Evolutionary conservation across 345 rosid species (phyloP).

Genomic region (Populus deltoides): DNA sequence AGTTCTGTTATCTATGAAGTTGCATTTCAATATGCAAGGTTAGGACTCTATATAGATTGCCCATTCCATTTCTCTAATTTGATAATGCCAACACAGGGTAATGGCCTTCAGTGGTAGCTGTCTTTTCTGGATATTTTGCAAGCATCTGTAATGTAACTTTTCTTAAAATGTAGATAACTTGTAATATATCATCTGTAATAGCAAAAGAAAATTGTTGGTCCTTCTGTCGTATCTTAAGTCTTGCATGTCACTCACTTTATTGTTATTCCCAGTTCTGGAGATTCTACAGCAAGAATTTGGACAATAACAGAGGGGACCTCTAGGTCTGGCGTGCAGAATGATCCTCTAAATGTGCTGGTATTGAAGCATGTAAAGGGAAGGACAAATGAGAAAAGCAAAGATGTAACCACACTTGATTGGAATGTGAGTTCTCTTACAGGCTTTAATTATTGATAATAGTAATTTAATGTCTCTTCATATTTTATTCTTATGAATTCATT

Average conservation of each 20-base stretch:
- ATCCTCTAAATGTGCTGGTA: conserved; percentile 57
- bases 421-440: conserved; percentile 60
- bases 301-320: conserved; percentile 60
- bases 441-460: neutral
- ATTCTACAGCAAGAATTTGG: conserved; percentile 99
- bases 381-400: conserved; percentile 96
- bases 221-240: neutral
- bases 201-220: neutral
- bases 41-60: neutral
- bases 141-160: neutral
- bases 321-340: conserved; percentile 46
- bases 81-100: neutral
- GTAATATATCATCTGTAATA: neutral
- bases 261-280: conserved; percentile 69
- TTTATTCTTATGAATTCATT: too few species aligned
- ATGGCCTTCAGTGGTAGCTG: neutral
- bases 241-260: conserved; percentile 9
- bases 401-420: conserved; percentile 99
- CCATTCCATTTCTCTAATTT: neutral
- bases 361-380: conserved; percentile 93
- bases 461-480: neutral
- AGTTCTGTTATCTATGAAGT: neutral
- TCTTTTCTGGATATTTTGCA: neutral
- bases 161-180: neutral
- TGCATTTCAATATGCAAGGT: neutral